A percentile compares a stretch with the other conserved stretches of the same genome.
Evolutionary conservation across 106 monocot genomes (phyloP).

Genomic region (Platanthera zijinensis): DNA sequence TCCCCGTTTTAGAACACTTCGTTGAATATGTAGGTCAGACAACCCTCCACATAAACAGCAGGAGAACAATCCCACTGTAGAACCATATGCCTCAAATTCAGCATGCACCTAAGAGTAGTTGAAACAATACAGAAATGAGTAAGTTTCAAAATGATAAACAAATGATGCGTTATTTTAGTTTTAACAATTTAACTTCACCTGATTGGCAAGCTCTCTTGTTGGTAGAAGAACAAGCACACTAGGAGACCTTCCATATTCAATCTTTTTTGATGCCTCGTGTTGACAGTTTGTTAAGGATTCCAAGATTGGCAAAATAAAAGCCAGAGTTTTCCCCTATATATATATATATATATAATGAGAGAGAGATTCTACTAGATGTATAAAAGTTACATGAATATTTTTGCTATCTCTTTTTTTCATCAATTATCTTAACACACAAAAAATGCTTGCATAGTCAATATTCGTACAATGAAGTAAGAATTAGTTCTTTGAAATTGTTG

Average conservation of each 20-base stretch:
- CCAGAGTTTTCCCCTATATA: constrained; percentile 87
- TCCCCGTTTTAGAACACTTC: constrained; percentile 58
- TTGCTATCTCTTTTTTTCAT: too few relatives aligned
- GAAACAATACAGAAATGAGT: not conserved
- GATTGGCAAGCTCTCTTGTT: constrained; percentile 90
- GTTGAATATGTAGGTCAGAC: constrained; percentile 49
- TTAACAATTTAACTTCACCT: constrained; percentile 46
- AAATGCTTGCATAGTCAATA: too few relatives aligned
- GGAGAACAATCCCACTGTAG: constrained; percentile 47
- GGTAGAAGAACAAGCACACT: constrained; percentile 85
- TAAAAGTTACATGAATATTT: too few relatives aligned
- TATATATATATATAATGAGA: not conserved
- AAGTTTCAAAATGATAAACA: too few relatives aligned
- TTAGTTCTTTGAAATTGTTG: too few relatives aligned
- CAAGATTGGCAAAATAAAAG: constrained; percentile 86
- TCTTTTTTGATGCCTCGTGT: constrained; percentile 49
- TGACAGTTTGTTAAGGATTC: constrained; percentile 69
- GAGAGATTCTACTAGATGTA: too few relatives aligned
- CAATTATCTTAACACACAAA: too few relatives aligned
- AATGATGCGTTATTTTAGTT: not conserved
- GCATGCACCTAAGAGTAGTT: constrained; percentile 45
- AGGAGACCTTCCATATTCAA: constrained; percentile 62
- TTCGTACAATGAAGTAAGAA: too few relatives aligned
- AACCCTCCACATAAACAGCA: constrained; percentile 87
- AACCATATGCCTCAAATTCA: constrained; percentile 79